Conservation (phyloP, 1,139 yeast species). For the Protomyces lactucae-debilis region DNA sequence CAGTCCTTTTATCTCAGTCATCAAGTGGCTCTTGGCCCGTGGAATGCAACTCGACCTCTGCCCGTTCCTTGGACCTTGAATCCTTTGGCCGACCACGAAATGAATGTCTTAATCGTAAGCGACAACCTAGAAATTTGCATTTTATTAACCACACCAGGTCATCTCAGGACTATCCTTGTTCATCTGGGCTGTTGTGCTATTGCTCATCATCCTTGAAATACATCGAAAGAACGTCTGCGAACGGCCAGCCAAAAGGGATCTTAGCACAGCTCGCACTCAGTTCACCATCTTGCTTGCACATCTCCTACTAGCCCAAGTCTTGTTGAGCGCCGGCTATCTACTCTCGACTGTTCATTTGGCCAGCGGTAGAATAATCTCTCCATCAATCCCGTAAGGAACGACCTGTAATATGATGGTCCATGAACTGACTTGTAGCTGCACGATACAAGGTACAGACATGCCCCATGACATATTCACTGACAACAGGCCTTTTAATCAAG, state of each 20-base stretch:
- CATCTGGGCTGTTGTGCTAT: neutral
- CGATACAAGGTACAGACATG: too few species aligned
- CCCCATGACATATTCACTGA: too few species aligned
- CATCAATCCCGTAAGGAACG: neutral
- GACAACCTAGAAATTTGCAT: too few species aligned
- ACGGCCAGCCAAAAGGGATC: neutral
- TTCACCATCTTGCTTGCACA: neutral
- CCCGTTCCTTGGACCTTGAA: neutral
- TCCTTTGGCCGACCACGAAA: neutral
- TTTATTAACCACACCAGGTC: neutral
- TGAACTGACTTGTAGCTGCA: too few species aligned
- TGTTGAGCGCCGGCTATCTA: neutral
- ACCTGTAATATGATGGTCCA: too few species aligned
- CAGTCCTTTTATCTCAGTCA: neutral
- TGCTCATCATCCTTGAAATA: neutral
- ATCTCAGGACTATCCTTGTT: neutral
- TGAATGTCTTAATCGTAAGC: neutral
- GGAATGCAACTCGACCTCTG: neutral
- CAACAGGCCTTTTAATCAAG: too few species aligned
- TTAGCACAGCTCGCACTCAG: neutral
- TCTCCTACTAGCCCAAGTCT: neutral
- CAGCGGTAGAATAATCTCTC: neutral
- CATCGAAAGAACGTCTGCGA: neutral
- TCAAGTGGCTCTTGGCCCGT: neutral
- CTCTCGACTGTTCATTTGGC: neutral